These are phyloP conservation scores for Quercus agrifolia DNA, from an alignment of 306 rosid species.

Conservation along the genomic window DNA sequence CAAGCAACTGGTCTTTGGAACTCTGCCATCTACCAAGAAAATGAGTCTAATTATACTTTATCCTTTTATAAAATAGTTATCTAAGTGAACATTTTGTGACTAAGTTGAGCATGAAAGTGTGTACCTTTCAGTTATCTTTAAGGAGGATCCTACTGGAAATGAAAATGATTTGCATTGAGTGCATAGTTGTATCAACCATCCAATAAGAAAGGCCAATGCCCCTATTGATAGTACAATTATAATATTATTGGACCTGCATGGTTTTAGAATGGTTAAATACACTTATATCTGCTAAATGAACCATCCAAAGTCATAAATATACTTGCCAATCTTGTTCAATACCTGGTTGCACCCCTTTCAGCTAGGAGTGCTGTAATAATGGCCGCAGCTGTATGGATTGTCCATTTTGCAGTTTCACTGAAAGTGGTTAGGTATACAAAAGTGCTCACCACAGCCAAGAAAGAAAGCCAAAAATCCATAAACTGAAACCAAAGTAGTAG, in stretches of 20 bases:
- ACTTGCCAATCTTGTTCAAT: neutral
- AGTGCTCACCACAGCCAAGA: slow-evolving; percentile 15
- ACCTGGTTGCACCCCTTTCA: slow-evolving; percentile 7
- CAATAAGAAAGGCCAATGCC: slow-evolving; percentile 9
- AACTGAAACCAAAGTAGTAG: slow-evolving; percentile 4
- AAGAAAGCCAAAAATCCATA: slow-evolving; percentile 16
- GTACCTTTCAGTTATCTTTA: neutral
- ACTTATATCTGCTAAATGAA: neutral
- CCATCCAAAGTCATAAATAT: neutral
- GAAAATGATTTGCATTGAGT: neutral
- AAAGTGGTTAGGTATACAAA: slow-evolving; percentile 7
- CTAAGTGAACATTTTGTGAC: neutral
- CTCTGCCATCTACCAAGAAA: neutral
- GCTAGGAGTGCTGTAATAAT: slow-evolving; percentile 4
- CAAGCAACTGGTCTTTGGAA: neutral
- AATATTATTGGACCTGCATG: slow-evolving; percentile 13
- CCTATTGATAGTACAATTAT: slow-evolving; percentile 4
- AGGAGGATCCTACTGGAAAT: neutral
- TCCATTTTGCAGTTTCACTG: neutral
- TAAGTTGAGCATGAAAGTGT: neutral
- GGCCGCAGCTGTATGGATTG: slow-evolving; percentile 5
- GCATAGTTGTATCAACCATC: slow-evolving; percentile 7
- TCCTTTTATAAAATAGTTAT: neutral
- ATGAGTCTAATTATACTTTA: neutral
- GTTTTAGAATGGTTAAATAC: neutral